Evolutionary conservation across 176 grass and related monocot species (phyloP).

Genomic region (Thinopyrum elongatum): DNA sequence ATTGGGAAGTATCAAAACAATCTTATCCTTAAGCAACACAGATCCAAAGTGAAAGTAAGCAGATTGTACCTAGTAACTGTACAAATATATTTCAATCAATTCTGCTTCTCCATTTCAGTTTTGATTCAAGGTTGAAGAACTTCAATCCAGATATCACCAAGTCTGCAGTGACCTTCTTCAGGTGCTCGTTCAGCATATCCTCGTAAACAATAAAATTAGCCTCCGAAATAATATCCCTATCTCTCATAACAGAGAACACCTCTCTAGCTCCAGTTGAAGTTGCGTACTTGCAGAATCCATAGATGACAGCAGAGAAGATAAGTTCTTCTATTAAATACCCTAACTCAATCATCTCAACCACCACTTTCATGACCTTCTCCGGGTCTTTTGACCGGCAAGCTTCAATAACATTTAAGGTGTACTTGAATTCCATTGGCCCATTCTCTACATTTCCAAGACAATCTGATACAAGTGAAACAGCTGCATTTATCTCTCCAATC

Average conservation of each 20-base stretch:
- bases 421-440: conserved; percentile 94
- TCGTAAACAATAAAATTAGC: conserved; percentile 78
- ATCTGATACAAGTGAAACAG: conserved; percentile 70
- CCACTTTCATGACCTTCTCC: conserved; percentile 63
- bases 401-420: conserved; percentile 77
- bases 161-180: conserved; percentile 76
- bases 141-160: conserved; percentile 95
- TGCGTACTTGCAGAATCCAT: conserved; percentile 95
- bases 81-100: conserved; percentile 45
- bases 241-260: conserved; percentile 68
- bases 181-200: conserved; percentile 82
- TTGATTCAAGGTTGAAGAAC: conserved; percentile 75
- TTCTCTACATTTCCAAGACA: conserved; percentile 83
- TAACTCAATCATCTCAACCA: conserved; percentile 84
- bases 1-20: not conserved
- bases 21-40: not conserved
- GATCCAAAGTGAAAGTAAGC: conserved; percentile 3
- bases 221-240: conserved; percentile 60
- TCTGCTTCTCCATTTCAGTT: conserved; percentile 58
- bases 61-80: conserved; percentile 21
- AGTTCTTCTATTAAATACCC: conserved; percentile 67
- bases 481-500: conserved; percentile 69
- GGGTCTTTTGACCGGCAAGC: conserved; percentile 65
- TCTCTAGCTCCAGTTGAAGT: conserved; percentile 78
- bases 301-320: conserved; percentile 73